Conservation (phyloP, 164 flowering plant species). For the Cinnamomum micranthum region DNA sequence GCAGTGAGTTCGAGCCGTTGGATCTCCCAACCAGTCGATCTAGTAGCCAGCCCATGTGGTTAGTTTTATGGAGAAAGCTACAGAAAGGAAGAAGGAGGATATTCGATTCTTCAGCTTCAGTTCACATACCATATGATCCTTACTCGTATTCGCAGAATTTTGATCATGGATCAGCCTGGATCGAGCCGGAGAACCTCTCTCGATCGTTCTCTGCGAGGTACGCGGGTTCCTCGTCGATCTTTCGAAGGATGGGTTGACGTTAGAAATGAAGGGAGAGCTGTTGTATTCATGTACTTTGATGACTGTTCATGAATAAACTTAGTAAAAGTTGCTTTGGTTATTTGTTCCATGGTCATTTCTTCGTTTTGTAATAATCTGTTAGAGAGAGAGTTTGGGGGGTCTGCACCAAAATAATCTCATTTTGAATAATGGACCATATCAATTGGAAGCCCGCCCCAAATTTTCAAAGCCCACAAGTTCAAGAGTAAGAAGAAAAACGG, state of each 20-base stretch:
- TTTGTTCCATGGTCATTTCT: too few species aligned
- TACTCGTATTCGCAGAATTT: conserved; percentile 59
- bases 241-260: conserved; percentile 18
- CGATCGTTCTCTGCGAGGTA: conserved; percentile 69
- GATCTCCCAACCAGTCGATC: conserved; percentile 1
- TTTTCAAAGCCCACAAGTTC: too few species aligned
- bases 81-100: conserved; percentile 29
- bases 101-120: background rate
- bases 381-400: too few species aligned
- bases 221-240: conserved; percentile 43
- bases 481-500: too few species aligned
- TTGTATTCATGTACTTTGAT: too few species aligned
- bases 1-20: conserved; percentile 11
- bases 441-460: too few species aligned
- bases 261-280: background rate
- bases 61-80: conserved; percentile 42
- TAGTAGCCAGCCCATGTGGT: conserved; percentile 33
- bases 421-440: too few species aligned
- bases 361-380: too few species aligned
- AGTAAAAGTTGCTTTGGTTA: too few species aligned
- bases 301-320: too few species aligned
- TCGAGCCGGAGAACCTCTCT: conserved; percentile 48
- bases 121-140: conserved; percentile 38
- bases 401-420: too few species aligned
- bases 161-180: conserved; percentile 52